Base-by-base conservation (phyloP, 129 eudicot genomes). In the Tagetes erecta region DNA sequence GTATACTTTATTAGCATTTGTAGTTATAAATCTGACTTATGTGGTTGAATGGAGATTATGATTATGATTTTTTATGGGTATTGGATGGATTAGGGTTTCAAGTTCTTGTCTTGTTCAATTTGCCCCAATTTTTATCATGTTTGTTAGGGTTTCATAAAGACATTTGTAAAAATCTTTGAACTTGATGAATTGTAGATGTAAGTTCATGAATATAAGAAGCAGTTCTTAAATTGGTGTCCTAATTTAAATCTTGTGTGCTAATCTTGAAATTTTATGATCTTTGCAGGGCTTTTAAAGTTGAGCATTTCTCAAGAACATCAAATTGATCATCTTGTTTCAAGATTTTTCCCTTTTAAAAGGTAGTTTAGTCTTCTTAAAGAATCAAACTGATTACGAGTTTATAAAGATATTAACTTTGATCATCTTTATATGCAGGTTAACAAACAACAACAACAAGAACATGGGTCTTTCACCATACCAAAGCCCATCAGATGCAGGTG, bases 381-480 rank as follows among this genome's bases (percentile, higher is more conserved):
- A 60, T 33, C 39, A 6, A 58, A 58, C 4, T 4, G 3, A 36
- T 35, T 60, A 9, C 5, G n/a, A 44, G 36, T 42, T 30, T 57
- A 12, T 42, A 30, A 41, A 11, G 14, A n/a, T 74, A 2, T 40
- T n/a, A 64, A 69, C 30, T 38, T 42, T 78, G 63, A 46, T 64
- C 70, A 13, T 41, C 8, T 66, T 72, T 39, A 5, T 42, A 37
- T 57, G 60, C 62, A 91, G 97, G 94, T 86, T 56, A 55, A 55
- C 41, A 44, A 67, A 14, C 30, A 79, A 71, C 6, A 91, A 89
- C 36, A 44, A 42, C 63, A 68, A 13, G 20, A 79, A 55, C 11
- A 91, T 92, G 97, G 97, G 96, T 71, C 88, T 92, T 9, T 85
- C 97, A 51, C 83, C 88, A 39, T 89, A 85, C 82, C 84, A 83